These are phyloP conservation scores for Elaeis guineensis DNA, from an alignment of 176 grass and related monocot species.

Conservation along the genomic window DNA sequence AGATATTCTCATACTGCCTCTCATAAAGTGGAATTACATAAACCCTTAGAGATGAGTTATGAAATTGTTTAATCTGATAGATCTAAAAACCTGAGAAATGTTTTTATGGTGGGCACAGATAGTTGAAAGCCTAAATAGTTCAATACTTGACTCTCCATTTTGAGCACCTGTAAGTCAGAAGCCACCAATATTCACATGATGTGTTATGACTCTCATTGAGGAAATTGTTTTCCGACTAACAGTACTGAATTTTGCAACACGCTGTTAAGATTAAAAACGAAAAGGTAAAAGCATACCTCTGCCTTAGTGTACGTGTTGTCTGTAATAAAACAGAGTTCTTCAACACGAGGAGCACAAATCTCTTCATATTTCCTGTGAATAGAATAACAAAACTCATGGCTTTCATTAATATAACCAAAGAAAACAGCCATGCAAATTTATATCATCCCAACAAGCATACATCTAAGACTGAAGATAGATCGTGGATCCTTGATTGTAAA, in stretches of 20 bases:
- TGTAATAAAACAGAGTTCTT: slow-evolving; percentile 84
- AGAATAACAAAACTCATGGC: neutral
- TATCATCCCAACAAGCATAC: too few species aligned
- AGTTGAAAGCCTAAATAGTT: slow-evolving; percentile 57
- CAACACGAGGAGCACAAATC: slow-evolving; percentile 51
- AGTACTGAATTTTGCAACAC: neutral
- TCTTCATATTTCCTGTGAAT: slow-evolving; percentile 86
- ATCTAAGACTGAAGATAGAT: too few species aligned
- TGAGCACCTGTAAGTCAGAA: slow-evolving; percentile 53
- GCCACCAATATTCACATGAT: slow-evolving; percentile 4
- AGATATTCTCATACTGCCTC: too few species aligned
- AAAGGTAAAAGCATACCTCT: slow-evolving; percentile 45
- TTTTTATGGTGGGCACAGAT: slow-evolving; percentile 70
- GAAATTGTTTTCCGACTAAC: neutral
- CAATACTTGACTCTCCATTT: slow-evolving; percentile 69
- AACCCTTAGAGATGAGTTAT: too few species aligned
- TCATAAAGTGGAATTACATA: too few species aligned
- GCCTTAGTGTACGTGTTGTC: slow-evolving; percentile 58
- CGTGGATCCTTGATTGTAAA: too few species aligned
- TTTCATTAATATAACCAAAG: neutral
- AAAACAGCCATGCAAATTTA: too few species aligned
- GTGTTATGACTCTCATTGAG: too few species aligned
- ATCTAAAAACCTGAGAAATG: slow-evolving; percentile 67
- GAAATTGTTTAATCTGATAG: too few species aligned
- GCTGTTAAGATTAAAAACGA: neutral